These are phyloP conservation scores for Priceomyces carsonii DNA, from an alignment of 805 yeast genomes.

Conservation along the genomic window DNA sequence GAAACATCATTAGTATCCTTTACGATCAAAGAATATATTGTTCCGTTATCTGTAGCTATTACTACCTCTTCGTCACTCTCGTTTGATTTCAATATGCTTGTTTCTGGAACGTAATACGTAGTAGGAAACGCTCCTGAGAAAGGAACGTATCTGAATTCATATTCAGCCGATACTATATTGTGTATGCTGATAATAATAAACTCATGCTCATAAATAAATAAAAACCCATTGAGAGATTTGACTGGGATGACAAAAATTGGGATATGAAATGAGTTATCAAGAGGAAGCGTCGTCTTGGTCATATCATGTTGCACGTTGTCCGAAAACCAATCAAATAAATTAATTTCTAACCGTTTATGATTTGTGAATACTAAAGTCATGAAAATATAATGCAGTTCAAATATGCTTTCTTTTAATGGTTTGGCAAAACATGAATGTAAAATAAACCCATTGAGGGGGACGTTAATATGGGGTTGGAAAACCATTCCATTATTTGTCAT, in stretches of 20 bases:
- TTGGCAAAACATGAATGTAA: constrained; percentile 45
- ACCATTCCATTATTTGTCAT: constrained; percentile 38
- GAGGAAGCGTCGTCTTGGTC: constrained; percentile 38
- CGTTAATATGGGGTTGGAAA: constrained; percentile 38
- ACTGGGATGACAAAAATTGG: constrained; percentile 47
- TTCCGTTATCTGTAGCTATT: constrained; percentile 36
- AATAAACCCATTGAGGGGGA: constrained; percentile 41
- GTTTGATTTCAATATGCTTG: constrained; percentile 15
- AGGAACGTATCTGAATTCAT: constrained; percentile 27
- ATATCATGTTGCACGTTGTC: constrained; percentile 30
- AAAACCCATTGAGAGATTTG: constrained; percentile 32
- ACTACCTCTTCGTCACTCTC: constrained; percentile 25
- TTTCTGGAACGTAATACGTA: constrained; percentile 28
- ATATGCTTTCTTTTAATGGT: constrained; percentile 24
- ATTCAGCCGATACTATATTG: constrained; percentile 49
- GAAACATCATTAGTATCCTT: constrained; percentile 15
- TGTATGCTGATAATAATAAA: constrained; percentile 40
- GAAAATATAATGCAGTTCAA: constrained; percentile 32
- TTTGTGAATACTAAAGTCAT: constrained; percentile 38
- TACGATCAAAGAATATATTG: constrained; percentile 29
- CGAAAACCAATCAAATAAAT: constrained; percentile 43
- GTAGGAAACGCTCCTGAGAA: constrained; percentile 42
- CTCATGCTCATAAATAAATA: constrained; percentile 36
- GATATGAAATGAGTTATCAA: constrained; percentile 38
- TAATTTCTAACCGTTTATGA: constrained; percentile 33